Evolutionary conservation across 2,329 filamentous ascomycete species (phyloP), one percentile per base, ranked within the genome.

Genomic region (Sarocladium oryzae): DNA sequence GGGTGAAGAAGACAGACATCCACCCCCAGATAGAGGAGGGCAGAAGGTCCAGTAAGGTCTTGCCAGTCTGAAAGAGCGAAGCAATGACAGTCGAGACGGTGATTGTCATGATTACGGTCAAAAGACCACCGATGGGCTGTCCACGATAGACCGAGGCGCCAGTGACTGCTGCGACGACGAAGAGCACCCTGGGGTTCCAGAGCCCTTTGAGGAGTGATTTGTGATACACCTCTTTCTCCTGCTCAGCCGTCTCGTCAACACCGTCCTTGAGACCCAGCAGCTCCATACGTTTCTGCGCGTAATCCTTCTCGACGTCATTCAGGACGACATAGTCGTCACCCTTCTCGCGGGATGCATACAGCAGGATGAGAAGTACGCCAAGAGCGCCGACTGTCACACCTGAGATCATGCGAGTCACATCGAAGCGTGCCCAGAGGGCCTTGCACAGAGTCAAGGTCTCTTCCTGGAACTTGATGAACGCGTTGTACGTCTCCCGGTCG

Each of bases 1-100:
- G 66, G 0, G 90, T 90, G 58, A 95, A 89, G 13, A 91, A 65
- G 23, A 89, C 73, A 5, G 89, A 85, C 53, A 95, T 73, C 84
- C 88, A 92, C n/a, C 89, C 86, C 91, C 92, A 99, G 51, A 91
- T 71, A 0, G 81, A 86, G n/a, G 69, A 80, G 0, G 90, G 91
- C 9, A 89, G 59, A 32, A 88, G 63, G 54, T 77, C 77, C 28
- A 65, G 57, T 16, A 82, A 52, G 9, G 66, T 69, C 59, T 72
- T 75, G 30, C 73, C 70, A 33, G 63, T 53, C 7, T 69, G 67
- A 21, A 75, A 66, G 4, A 79, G 68, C 55, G 74, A 76, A 5
- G 67, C 64, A 26, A 53, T 32, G 48, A 69, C 69, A 51, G 77
- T 79, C 2, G 69, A 67, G 56, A 67, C 57, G 55, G 67, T 57